Conservation (phyloP, 352 stramenopile genomes). For the Globisporangium mamillatum region DNA sequence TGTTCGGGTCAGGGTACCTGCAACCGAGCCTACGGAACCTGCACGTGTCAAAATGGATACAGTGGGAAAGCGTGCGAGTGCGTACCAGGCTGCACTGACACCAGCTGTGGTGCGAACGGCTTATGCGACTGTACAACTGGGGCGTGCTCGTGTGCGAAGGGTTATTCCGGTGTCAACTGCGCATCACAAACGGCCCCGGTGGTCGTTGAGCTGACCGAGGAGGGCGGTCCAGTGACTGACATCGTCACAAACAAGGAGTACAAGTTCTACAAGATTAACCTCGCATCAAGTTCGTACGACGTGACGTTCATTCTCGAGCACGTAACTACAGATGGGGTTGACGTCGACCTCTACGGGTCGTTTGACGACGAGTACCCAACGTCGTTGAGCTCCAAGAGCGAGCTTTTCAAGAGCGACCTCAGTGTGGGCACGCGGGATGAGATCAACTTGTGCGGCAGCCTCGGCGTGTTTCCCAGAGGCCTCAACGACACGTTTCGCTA, state of each 20-base stretch:
- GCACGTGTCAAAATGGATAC: slow-evolving; percentile 50
- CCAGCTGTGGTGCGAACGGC: slow-evolving; percentile 39
- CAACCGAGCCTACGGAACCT: slow-evolving; percentile 41
- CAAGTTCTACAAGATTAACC: slow-evolving; percentile 65
- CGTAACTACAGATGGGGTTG: slow-evolving; percentile 17
- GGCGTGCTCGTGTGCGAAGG: slow-evolving; percentile 44
- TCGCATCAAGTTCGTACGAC: slow-evolving; percentile 64
- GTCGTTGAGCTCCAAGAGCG: slow-evolving; percentile 37
- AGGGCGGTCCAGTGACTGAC: slow-evolving; percentile 18
- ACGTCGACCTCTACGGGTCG: slow-evolving; percentile 73
- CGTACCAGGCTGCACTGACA: slow-evolving; percentile 53
- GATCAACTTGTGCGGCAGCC: slow-evolving; percentile 65
- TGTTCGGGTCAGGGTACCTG: slow-evolving; percentile 72
- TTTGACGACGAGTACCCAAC: slow-evolving; percentile 64
- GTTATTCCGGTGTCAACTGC: slow-evolving; percentile 48
- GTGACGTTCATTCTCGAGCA: slow-evolving; percentile 59
- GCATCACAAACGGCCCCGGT: slow-evolving; percentile 16
- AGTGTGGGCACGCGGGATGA: slow-evolving; percentile 36
- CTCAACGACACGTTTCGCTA: slow-evolving; percentile 56
- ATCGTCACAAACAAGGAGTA: slow-evolving; percentile 51
- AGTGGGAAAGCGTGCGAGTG: slow-evolving; percentile 67
- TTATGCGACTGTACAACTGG: slow-evolving; percentile 63
- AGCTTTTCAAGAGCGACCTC: slow-evolving; percentile 59
- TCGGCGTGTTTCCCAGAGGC: slow-evolving; percentile 59
- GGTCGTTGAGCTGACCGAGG: slow-evolving; percentile 29